Conservation (phyloP, 768 basidiomycete genomes). For the Russula sp. region DNA sequence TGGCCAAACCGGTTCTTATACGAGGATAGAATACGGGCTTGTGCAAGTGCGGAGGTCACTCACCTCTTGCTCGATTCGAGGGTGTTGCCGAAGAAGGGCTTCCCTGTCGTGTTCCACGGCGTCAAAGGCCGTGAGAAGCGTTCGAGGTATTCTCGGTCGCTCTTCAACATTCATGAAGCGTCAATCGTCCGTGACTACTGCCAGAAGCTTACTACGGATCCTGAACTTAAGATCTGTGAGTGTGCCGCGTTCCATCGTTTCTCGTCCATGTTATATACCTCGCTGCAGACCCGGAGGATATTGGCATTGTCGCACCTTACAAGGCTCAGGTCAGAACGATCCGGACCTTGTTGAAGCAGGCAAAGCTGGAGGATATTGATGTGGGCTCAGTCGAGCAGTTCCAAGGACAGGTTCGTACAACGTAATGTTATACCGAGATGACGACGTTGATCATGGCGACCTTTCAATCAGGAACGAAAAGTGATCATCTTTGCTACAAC, state of each 20-base stretch:
- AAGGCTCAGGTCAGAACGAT: slow-evolving; percentile 35
- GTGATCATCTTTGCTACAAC: slow-evolving; percentile 36
- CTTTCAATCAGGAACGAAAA: slow-evolving; percentile 31
- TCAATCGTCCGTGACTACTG: slow-evolving; percentile 33
- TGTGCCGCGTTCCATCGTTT: neutral
- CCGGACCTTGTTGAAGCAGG: slow-evolving; percentile 24
- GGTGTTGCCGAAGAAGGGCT: slow-evolving; percentile 29
- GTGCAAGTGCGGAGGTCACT: slow-evolving; percentile 29
- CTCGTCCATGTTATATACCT: neutral
- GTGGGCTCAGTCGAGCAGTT: slow-evolving; percentile 39
- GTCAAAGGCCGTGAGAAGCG: slow-evolving; percentile 33
- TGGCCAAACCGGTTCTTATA: slow-evolving; percentile 50
- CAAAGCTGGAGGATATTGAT: slow-evolving; percentile 25
- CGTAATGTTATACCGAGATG: neutral
- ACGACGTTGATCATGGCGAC: neutral
- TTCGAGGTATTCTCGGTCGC: slow-evolving; percentile 35
- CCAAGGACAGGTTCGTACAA: slow-evolving; percentile 35
- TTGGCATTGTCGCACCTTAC: slow-evolving; percentile 38
- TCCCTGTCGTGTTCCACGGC: slow-evolving; percentile 34
- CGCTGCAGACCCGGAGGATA: slow-evolving; percentile 28
- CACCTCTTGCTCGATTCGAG: slow-evolving; percentile 26
- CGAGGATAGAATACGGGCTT: slow-evolving; percentile 30
- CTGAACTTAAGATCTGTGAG: slow-evolving; percentile 31
- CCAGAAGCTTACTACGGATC: slow-evolving; percentile 27
- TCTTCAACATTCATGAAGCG: slow-evolving; percentile 37